Evolutionary conservation across 164 flowering plant species (phyloP), one percentile per base, ranked within the genome.

Genomic region (Kalanchoe fedtschenkoi): DNA sequence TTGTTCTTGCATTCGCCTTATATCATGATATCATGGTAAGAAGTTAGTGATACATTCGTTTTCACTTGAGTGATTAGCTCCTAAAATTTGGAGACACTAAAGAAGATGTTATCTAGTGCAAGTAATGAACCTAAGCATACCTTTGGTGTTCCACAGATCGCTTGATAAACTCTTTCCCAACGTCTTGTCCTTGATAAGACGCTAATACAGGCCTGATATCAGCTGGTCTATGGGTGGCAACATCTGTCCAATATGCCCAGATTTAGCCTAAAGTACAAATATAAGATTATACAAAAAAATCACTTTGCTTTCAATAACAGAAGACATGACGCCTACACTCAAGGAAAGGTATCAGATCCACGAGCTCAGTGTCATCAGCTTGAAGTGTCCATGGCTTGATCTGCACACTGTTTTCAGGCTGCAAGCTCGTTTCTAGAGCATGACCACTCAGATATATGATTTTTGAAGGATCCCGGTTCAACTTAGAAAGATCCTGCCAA

Each of bases 291-390:
- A 29, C 53, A 57, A 42, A 17, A 28, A 8, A 24, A 39, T 33
- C 0, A 9, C 14, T 9, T 37, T 22, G 5, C 13, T 26, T 51
- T n/a, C 4, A 24, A 17, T 51, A 29, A n/a, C n/a, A 21, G 46
- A 62, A 24, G 0, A 15, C 24, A 61, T 24, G 54, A 41, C 19
- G 63, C 92, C 78, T 73, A 89, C 96, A 89, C 63, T 87, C 96
- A 53, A 89, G 93, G 64, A 89, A 87, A 46, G 96, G 96, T 65
- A 89, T 86, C 38, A 89, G 84, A 80, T 89, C 96, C 68, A 89
- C 11, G 62, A 89, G 91, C 60, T 81, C 65, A 3, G 96, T 89
- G 65, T 89, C 98, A 54, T 83, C 83, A 22, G 65, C 17, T 62
- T 92, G 96, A 34, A 75, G 78, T 75, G 79, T 83, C 84, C 86